These are phyloP conservation scores for Pythium coloratum DNA, from an alignment of 352 stramenopile species.

Conservation along the genomic window DNA sequence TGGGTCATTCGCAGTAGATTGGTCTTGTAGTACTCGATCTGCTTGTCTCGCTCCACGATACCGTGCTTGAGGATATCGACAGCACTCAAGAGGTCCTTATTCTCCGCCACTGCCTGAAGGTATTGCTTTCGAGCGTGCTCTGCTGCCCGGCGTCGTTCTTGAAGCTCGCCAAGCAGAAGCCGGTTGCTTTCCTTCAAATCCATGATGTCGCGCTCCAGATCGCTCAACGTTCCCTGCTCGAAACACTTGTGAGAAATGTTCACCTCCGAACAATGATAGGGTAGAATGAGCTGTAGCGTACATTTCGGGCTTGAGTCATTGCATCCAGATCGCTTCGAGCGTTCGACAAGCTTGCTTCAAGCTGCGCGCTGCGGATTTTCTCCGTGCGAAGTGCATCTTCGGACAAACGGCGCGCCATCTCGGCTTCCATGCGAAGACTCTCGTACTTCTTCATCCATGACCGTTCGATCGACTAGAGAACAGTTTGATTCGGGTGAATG, in stretches of 20 bases:
- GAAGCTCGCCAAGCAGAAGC: conserved; percentile 57
- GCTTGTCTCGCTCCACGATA: conserved; percentile 56
- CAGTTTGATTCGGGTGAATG: background rate
- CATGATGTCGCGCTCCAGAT: conserved; percentile 40
- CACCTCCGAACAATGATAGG: background rate
- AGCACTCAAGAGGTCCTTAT: conserved; percentile 63
- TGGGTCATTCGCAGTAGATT: conserved; percentile 49
- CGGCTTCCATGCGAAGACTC: conserved; percentile 34
- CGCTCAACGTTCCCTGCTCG: conserved; percentile 23
- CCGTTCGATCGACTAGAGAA: conserved; percentile 20
- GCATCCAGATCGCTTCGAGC: conserved; percentile 35
- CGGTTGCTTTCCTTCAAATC: conserved; percentile 70
- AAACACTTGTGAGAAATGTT: background rate
- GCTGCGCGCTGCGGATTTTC: conserved; percentile 32
- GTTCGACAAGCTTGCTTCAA: conserved; percentile 38
- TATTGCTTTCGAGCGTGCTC: conserved; percentile 66
- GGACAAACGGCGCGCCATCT: conserved; percentile 36
- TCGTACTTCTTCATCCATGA: conserved; percentile 30
- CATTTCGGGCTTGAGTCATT: conserved; percentile 30
- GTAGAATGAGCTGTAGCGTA: background rate
- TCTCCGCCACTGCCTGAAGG: conserved; percentile 51
- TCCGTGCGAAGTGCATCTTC: conserved; percentile 48
- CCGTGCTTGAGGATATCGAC: conserved; percentile 68
- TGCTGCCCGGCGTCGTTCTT: conserved; percentile 49
- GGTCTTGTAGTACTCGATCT: conserved; percentile 66